These are phyloP conservation scores for Backusella psychrophila DNA, from an alignment of 192 early-diverging fungal species.

Conservation along the genomic window DNA sequence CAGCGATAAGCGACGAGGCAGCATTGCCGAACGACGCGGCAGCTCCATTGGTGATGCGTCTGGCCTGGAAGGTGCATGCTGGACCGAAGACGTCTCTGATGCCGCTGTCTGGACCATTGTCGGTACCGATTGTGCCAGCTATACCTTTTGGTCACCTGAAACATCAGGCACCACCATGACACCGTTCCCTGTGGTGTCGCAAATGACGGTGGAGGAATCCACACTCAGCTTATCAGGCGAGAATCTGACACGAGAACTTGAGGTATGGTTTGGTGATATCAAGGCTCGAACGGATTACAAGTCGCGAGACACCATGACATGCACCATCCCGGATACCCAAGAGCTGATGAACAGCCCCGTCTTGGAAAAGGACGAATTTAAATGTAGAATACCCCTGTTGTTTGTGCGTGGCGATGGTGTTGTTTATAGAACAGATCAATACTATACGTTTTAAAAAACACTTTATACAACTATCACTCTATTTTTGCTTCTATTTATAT, in stretches of 20 bases:
- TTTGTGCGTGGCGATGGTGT: slow-evolving; percentile 46
- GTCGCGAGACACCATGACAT: slow-evolving; percentile 39
- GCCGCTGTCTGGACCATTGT: slow-evolving; percentile 93
- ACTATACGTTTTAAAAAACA: slow-evolving; percentile 16
- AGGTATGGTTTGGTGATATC: slow-evolving; percentile 67
- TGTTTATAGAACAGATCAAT: slow-evolving; percentile 37
- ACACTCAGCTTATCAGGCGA: slow-evolving; percentile 62
- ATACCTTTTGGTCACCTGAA: slow-evolving; percentile 50
- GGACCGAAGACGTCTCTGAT: slow-evolving; percentile 83
- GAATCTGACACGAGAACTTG: slow-evolving; percentile 64
- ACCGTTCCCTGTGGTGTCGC: slow-evolving; percentile 27
- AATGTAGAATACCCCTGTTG: slow-evolving; percentile 29
- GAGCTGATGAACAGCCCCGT: slow-evolving; percentile 22
- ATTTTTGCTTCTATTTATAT: not conserved
- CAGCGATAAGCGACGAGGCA: slow-evolving; percentile 16
- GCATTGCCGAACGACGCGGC: slow-evolving; percentile 21
- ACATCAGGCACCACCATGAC: slow-evolving; percentile 8
- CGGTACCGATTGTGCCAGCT: slow-evolving; percentile 64
- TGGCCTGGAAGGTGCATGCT: slow-evolving; percentile 42
- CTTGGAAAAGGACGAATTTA: slow-evolving; percentile 10
- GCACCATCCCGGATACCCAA: slow-evolving; percentile 36
- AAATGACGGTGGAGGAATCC: not conserved
- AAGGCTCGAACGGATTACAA: slow-evolving; percentile 46
- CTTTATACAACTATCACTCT: too few relatives aligned
- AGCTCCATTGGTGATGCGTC: slow-evolving; percentile 7